These are phyloP conservation scores for Cajanus cajan DNA, from an alignment of 306 rosid species.

Conservation along the genomic window DNA sequence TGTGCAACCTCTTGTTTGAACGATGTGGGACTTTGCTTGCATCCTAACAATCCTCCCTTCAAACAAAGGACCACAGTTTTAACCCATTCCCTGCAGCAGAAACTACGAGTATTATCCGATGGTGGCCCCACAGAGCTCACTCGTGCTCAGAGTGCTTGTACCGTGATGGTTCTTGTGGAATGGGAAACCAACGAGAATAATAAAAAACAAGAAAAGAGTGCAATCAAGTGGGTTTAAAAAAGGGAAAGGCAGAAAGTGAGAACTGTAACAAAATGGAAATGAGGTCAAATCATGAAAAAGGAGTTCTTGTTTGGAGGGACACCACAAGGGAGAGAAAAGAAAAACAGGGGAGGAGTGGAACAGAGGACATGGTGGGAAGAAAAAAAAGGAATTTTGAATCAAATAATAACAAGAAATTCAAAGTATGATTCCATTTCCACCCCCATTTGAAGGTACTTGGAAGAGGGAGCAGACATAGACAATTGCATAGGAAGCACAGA, in stretches of 20 bases:
- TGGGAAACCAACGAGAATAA: slow-evolving; percentile 26
- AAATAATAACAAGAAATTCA: slow-evolving; percentile 80
- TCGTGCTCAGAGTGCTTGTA: slow-evolving; percentile 1
- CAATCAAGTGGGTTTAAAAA: slow-evolving; percentile 43
- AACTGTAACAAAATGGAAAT: slow-evolving; percentile 51
- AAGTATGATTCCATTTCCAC: slow-evolving; percentile 75
- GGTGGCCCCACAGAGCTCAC: too few relatives aligned
- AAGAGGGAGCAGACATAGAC: slow-evolving; percentile 84
- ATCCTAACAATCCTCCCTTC: too few relatives aligned
- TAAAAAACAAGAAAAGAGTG: slow-evolving; percentile 2
- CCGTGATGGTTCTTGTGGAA: slow-evolving; percentile 8
- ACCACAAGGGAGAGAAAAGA: slow-evolving; percentile 38
- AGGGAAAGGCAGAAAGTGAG: slow-evolving; percentile 42
- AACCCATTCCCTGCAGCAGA: too few relatives aligned
- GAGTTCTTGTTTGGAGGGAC: slow-evolving; percentile 53
- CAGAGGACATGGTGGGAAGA: slow-evolving; percentile 48
- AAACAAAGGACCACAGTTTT: too few relatives aligned
- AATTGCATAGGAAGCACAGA: slow-evolving; percentile 74
- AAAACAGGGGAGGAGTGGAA: slow-evolving; percentile 44
- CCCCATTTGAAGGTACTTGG: slow-evolving; percentile 82
- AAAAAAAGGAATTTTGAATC: slow-evolving; percentile 32
- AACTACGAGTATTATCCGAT: too few relatives aligned
- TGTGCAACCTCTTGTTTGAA: too few relatives aligned
- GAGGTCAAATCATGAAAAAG: slow-evolving; percentile 68
- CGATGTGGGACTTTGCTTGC: too few relatives aligned